Percentiles rank a stretch among this genome's conserved stretches.
Conservation (phyloP, 1,284 basidiomycete species). For the Meira miltonrushii region DNA sequence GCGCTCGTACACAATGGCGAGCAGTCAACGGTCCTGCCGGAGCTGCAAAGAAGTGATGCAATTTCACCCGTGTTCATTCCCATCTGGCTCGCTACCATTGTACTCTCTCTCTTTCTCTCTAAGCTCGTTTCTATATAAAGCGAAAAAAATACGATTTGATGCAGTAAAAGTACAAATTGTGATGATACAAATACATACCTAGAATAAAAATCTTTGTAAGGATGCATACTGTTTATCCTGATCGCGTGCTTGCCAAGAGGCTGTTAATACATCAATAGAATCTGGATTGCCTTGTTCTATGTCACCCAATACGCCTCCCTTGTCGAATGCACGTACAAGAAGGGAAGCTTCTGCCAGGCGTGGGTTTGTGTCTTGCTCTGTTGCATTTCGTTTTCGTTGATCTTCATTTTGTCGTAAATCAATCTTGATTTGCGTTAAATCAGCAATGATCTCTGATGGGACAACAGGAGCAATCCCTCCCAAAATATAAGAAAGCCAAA, state of each 20-base stretch:
- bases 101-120: no score
- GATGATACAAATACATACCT: not conserved
- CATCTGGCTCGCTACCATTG: no score
- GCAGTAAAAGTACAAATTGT: not conserved
- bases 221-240: conserved; percentile 2
- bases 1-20: conserved; percentile 48
- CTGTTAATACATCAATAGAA: not conserved
- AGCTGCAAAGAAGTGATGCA: conserved; percentile 32
- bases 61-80: not conserved
- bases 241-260: not conserved
- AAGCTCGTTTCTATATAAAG: not conserved
- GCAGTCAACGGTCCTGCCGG: conserved; percentile 44
- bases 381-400: not conserved
- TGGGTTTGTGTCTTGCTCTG: no score
- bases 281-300: not conserved
- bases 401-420: not conserved
- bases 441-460: not conserved
- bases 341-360: no score
- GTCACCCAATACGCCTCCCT: not conserved
- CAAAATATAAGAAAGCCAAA: not conserved
- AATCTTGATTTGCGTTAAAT: conserved; percentile 8
- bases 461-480: not conserved
- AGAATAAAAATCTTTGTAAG: not conserved
- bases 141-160: not conserved
- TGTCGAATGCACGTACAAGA: not conserved